Percentiles rank a stretch among this genome's conserved stretches.
Conservation (phyloP, 75 land plant species). For the Sequoiadendron giganteum region DNA sequence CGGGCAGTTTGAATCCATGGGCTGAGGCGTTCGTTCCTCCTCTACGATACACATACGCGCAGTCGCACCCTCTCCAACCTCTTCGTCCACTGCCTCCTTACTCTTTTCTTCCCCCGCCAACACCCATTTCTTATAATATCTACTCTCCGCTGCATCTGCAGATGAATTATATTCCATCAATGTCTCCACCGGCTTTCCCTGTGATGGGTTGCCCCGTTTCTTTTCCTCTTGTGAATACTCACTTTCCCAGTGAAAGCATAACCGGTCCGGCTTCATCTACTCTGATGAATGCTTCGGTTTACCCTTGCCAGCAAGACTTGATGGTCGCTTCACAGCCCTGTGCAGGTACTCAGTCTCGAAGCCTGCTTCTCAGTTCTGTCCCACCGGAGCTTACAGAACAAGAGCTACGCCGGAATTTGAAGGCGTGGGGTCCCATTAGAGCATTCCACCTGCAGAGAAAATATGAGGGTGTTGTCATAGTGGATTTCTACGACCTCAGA, state of each 20-base stretch:
- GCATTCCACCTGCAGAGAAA: constrained; percentile 17
- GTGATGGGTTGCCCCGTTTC: background rate
- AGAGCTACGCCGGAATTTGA: constrained; percentile 22
- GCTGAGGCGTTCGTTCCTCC: background rate
- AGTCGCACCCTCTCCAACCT: background rate
- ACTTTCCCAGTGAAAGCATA: background rate
- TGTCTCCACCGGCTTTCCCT: background rate
- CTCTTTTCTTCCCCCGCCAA: background rate
- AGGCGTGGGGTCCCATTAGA: constrained; percentile 28
- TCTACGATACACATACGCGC: background rate
- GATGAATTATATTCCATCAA: background rate
- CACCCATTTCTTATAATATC: background rate
- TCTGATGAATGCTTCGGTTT: background rate
- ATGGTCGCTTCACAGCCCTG: background rate
- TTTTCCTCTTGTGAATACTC: background rate
- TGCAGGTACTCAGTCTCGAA: constrained; percentile 12
- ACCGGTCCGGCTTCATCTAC: background rate
- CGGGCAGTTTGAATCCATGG: background rate
- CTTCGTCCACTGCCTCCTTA: background rate
- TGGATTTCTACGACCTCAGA: constrained; percentile 41
- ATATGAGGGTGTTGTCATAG: constrained; percentile 28
- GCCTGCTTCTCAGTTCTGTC: constrained; percentile 20
- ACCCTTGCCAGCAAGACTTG: background rate
- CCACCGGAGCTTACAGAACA: constrained; percentile 17
- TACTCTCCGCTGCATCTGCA: background rate